These are phyloP conservation scores for Mortierella sp. DNA, from an alignment of 371 early-diverging fungal species.

Conservation along the genomic window DNA sequence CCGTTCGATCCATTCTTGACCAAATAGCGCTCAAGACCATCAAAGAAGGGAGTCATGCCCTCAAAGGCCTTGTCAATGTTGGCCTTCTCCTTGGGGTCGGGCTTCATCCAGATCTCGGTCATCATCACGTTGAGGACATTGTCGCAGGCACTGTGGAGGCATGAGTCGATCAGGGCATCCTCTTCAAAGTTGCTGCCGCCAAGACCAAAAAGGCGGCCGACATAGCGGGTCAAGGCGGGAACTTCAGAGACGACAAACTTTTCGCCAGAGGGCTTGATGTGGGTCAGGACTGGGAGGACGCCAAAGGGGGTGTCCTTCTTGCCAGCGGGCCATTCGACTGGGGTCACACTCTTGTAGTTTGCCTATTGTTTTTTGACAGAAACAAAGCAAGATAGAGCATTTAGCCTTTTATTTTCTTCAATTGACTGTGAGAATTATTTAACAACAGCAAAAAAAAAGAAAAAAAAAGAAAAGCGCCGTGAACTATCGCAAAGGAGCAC, in stretches of 20 bases:
- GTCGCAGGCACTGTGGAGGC: conserved; percentile 21
- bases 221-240: conserved; percentile 31
- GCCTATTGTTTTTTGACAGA: conserved; percentile 14
- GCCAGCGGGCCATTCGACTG: conserved; percentile 43
- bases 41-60: conserved; percentile 21
- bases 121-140: conserved; percentile 29
- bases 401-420: neutral
- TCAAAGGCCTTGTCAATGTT: conserved; percentile 24
- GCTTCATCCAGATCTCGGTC: conserved; percentile 38
- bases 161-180: conserved; percentile 30
- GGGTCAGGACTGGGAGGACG: conserved; percentile 41
- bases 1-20: conserved; percentile 52
- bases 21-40: conserved; percentile 42
- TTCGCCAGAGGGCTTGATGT: conserved; percentile 40
- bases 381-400: neutral
- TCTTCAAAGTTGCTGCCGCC: conserved; percentile 34
- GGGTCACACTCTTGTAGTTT: conserved; percentile 34
- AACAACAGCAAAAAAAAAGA: neutral
- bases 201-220: conserved; percentile 38
- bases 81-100: conserved; percentile 29
- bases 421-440: neutral
- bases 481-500: neutral
- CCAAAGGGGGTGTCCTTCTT: conserved; percentile 50
- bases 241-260: conserved; percentile 29
- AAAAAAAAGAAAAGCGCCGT: too few relatives aligned